phyloP scores from a whole-genome alignment of 2,329 filamentous ascomycete genomes.

The Nemania sp. region DNA sequence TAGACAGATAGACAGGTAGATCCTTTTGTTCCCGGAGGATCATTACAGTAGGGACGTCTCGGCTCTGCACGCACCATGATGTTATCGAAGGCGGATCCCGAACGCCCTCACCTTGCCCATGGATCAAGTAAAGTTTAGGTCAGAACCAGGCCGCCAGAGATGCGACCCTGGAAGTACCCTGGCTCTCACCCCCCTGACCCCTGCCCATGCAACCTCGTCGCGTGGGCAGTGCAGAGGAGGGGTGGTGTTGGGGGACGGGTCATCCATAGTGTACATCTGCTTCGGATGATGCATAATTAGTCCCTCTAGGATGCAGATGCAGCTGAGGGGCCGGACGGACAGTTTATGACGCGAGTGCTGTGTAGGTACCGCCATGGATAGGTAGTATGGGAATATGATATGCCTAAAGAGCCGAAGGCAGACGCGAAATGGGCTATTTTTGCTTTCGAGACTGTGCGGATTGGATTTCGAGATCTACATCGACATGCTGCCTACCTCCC shows the following conservation, averaged over 20 bases:
- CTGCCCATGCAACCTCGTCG: conserved; percentile 26
- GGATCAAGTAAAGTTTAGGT: background rate
- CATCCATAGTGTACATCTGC: conserved; percentile 8
- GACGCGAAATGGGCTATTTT: background rate
- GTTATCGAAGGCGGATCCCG: conserved; percentile 1
- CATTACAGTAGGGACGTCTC: background rate
- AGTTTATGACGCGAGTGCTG: background rate
- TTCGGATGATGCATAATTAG: conserved; percentile 15
- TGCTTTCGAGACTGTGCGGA: background rate
- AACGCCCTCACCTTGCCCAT: background rate
- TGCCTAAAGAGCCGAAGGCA: too few relatives aligned
- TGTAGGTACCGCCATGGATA: conserved; percentile 8
- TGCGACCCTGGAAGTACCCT: conserved; percentile 12
- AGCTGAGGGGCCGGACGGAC: conserved; percentile 11
- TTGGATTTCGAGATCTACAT: conserved; percentile 1
- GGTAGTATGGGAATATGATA: too few relatives aligned
- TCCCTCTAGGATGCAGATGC: conserved; percentile 21
- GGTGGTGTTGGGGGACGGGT: conserved; percentile 1
- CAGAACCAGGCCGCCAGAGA: background rate
- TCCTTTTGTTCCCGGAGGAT: background rate
- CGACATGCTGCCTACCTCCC: background rate
- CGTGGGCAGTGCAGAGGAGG: conserved; percentile 25
- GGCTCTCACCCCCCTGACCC: conserved; percentile 1
- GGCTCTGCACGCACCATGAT: conserved; percentile 1
- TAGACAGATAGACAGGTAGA: too few relatives aligned